A percentile compares a stretch with the other conserved stretches of the same genome.
These are phyloP conservation scores for Arthrocladium fulminans DNA, from an alignment of 2,329 filamentous ascomycete genomes.

Conservation along the genomic window DNA sequence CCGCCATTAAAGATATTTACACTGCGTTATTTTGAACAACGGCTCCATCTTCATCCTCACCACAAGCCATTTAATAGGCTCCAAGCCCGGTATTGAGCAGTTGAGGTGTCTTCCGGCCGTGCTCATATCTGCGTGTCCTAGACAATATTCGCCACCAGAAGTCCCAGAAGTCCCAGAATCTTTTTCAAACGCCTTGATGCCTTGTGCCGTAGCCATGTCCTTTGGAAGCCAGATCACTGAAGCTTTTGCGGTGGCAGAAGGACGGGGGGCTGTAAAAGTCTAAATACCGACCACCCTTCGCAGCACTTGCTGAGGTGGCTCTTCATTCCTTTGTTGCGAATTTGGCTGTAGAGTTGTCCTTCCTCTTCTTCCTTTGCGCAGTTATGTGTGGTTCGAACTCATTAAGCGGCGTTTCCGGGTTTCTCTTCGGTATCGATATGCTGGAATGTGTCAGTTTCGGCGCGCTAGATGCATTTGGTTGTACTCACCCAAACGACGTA, in stretches of 20 bases:
- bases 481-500: constrained; percentile 73
- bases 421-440: constrained; percentile 97
- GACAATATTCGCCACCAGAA: not conserved
- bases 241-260: not conserved
- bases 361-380: not conserved
- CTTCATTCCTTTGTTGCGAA: not conserved
- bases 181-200: too few species aligned
- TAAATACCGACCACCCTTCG: constrained; percentile 6
- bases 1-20: not conserved
- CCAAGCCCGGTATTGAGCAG: too few species aligned
- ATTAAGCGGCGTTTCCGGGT: constrained; percentile 54
- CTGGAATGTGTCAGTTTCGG: constrained; percentile 5
- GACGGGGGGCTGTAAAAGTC: not conserved
- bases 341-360: not conserved
- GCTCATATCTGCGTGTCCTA: not conserved
- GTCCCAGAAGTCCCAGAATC: too few species aligned
- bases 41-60: not conserved
- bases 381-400: not conserved
- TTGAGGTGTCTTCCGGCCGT: too few species aligned
- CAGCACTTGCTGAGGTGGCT: constrained; percentile 10
- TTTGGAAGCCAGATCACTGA: not conserved
- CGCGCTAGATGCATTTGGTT: constrained; percentile 1
- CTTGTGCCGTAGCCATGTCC: not conserved
- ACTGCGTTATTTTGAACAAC: not conserved
- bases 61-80: not conserved